phyloP scores from a whole-genome alignment of 2,329 filamentous ascomycete genomes.

The Colletotrichum kahawae region DNA sequence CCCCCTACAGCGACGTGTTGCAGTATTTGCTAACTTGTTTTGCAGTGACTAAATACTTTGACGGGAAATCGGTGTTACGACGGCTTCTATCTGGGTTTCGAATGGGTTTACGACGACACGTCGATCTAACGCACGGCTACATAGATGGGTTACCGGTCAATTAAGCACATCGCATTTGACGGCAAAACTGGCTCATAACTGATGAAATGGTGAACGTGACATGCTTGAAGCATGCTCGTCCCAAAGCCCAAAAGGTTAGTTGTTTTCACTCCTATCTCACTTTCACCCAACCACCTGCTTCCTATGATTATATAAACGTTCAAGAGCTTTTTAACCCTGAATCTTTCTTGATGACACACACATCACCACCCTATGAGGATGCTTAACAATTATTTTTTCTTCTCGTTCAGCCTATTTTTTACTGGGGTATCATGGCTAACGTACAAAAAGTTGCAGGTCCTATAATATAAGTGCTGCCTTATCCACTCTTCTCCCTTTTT shows the following conservation, averaged over 20 bases:
- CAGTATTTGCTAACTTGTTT: conserved; percentile 40
- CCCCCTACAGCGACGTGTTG: not conserved
- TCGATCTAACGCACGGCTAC: conserved; percentile 45
- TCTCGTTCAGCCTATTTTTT: conserved; percentile 24
- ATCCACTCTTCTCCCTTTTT: not conserved
- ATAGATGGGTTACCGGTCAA: conserved; percentile 55
- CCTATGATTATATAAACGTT: conserved; percentile 62
- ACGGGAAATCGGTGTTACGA: conserved; percentile 39
- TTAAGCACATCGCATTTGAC: conserved; percentile 34
- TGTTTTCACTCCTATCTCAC: conserved; percentile 12
- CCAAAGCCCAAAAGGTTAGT: conserved; percentile 49
- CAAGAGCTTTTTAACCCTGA: conserved; percentile 76
- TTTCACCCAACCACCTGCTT: conserved; percentile 24
- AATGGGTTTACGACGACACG: conserved; percentile 47
- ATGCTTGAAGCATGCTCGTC: conserved; percentile 18
- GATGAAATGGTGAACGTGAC: conserved; percentile 28
- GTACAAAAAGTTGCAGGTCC: conserved; percentile 15
- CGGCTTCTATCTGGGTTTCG: conserved; percentile 45
- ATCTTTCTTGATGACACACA: conserved; percentile 61
- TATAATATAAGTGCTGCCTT: not conserved
- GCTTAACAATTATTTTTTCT: conserved; percentile 23
- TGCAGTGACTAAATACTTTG: conserved; percentile 59
- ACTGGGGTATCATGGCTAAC: conserved; percentile 46
- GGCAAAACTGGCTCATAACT: conserved; percentile 19
- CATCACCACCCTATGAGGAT: conserved; percentile 65